Base-by-base conservation (phyloP, 805 yeast genomes). In the Suhomyces sp. region DNA sequence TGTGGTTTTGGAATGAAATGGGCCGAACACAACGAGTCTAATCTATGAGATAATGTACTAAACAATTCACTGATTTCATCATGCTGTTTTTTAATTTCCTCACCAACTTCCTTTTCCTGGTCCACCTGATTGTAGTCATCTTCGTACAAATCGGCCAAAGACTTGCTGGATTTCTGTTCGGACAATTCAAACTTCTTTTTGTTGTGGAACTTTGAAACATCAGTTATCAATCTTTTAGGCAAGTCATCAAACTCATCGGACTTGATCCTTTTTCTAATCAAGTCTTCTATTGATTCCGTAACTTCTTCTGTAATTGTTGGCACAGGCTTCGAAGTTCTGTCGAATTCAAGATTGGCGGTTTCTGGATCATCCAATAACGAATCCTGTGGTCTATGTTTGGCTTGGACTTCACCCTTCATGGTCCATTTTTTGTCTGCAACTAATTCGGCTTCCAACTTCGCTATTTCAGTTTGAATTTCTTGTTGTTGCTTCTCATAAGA, bases 371-470 rank as follows among this genome's bases (percentile, higher is more conserved):
- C 86, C 52, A 94, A 68, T 39, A 94, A 75, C 1, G 97, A 86
- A 72, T 94, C 97, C 43, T 77, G 75, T 6, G 96, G 96, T 64
- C 99, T 80, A 58, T 86, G 87, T 55, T 80, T 83, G 1, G 91
- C 88, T 52, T 81, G 80, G 1, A 89, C 91, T 71, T 94, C 99
- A 71, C 99, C 99, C 61, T 85, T 87, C 82, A 93, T 79, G 6
- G 96, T 84, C 99, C 99, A 93, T 61, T 84, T 84, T 73, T 94
- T 93, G 52, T 87, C 93, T 3, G 92, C 94, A 27, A 93, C 84
- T 15, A 94, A 85, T 66, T 92, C 97, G 44, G 84, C 82, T 70
- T 93, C 99, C 47, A 92, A 75, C 59, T 80, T 77, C 33, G 80
- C 80, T 54, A 94, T 94, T 68, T 94, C 96, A 33, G 80, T 77